Evolutionary conservation across 768 basidiomycete species (phyloP).

Genomic region (Wakefieldia striispora): DNA sequence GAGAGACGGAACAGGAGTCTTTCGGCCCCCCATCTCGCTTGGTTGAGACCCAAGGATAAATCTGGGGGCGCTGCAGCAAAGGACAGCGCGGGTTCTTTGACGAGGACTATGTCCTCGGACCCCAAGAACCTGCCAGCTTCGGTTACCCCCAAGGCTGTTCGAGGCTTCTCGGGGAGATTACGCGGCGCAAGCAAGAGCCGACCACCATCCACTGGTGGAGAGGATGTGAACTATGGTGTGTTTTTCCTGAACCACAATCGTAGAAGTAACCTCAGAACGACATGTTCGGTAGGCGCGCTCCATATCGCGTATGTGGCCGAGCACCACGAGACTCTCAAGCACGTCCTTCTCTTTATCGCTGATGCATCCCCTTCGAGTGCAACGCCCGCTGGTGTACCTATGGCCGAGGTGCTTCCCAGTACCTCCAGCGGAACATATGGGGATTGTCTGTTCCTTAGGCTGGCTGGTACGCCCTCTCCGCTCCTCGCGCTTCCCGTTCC

Average conservation of each 20-base stretch:
- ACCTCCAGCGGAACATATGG: conserved; percentile 39
- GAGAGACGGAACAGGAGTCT: conserved; percentile 46
- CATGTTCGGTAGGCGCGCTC: conserved; percentile 26
- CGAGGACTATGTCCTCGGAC: conserved; percentile 20
- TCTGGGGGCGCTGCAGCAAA: conserved; percentile 8
- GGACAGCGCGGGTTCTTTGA: conserved; percentile 5
- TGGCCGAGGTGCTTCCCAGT: conserved; percentile 62
- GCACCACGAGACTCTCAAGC: conserved; percentile 82
- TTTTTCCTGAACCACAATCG: neutral
- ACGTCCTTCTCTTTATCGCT: conserved; percentile 72
- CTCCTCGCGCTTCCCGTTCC: conserved; percentile 56
- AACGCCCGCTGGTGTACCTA: conserved; percentile 44
- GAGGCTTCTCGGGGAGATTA: conserved; percentile 22
- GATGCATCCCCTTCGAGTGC: conserved; percentile 7
- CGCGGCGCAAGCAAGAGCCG: conserved; percentile 22
- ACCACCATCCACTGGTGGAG: conserved; percentile 11
- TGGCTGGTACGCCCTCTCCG: conserved; percentile 54
- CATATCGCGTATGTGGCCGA: conserved; percentile 62
- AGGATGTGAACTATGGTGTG: conserved; percentile 17
- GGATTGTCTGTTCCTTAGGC: conserved; percentile 61
- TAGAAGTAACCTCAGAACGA: conserved; percentile 1
- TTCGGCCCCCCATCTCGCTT: conserved; percentile 60
- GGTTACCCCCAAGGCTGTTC: conserved; percentile 11
- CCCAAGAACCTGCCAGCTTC: conserved; percentile 1
- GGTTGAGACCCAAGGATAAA: conserved; percentile 43